Evolutionary conservation across 257 asterid species (phyloP).

Genomic region (Handroanthus guayacan): DNA sequence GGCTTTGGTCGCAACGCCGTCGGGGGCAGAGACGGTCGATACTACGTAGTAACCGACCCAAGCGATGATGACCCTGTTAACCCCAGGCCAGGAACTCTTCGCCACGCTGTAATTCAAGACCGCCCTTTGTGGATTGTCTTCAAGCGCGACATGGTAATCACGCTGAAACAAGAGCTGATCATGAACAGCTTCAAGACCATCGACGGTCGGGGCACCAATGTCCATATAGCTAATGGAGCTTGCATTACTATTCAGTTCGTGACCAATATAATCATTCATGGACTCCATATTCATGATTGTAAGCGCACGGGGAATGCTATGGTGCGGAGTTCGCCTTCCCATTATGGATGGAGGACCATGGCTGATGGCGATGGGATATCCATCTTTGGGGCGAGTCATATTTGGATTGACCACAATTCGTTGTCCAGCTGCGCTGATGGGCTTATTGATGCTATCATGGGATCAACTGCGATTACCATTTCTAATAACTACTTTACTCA

Average conservation of each 20-base stretch:
- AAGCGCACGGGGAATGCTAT: constrained; percentile 79
- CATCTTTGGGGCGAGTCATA: constrained; percentile 73
- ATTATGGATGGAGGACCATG: constrained; percentile 85
- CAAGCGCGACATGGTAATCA: constrained; percentile 81
- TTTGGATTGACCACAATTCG: constrained; percentile 90
- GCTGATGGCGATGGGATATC: constrained; percentile 95
- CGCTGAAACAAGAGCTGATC: constrained; percentile 76
- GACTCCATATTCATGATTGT: constrained; percentile 81
- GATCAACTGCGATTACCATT: constrained; percentile 87
- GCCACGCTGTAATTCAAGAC: constrained; percentile 88
- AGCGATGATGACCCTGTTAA: constrained; percentile 69
- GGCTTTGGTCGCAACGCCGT: constrained; percentile 91
- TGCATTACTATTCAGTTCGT: constrained; percentile 77
- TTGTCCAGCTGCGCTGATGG: constrained; percentile 85
- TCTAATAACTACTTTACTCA: constrained; percentile 86
- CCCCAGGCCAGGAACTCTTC: constrained; percentile 89
- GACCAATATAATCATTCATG: constrained; percentile 82
- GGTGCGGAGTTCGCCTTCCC: constrained; percentile 81
- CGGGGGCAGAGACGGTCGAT: constrained; percentile 84
- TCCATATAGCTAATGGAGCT: constrained; percentile 79
- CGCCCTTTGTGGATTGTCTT: constrained; percentile 86
- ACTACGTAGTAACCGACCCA: constrained; percentile 74
- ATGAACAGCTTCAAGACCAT: constrained; percentile 93
- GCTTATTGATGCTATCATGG: constrained; percentile 85
- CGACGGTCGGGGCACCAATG: constrained; percentile 83